These are phyloP conservation scores for Leccinum variicolor DNA, from an alignment of 768 basidiomycete genomes.

Conservation along the genomic window DNA sequence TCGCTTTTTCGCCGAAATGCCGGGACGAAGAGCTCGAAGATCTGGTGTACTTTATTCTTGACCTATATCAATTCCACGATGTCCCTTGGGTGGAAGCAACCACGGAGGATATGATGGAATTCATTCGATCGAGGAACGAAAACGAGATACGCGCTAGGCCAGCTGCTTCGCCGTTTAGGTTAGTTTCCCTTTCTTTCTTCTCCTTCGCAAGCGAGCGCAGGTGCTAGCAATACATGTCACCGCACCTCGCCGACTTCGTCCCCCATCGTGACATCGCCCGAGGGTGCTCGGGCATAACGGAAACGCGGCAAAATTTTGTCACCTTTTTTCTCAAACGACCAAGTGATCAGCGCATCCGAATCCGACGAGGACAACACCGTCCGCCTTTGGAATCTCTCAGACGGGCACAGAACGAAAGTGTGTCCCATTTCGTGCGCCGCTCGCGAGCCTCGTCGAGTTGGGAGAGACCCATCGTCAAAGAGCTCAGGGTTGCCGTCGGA, in stretches of 20 bases:
- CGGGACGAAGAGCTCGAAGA: slow-evolving; percentile 95
- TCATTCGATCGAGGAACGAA: no score
- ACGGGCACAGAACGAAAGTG: no score
- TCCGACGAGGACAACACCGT: slow-evolving; percentile 12
- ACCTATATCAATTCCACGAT: slow-evolving; percentile 92
- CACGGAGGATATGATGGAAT: no score
- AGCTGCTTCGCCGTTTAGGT: no score
- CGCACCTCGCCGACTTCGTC: background rate
- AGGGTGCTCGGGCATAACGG: slow-evolving; percentile 13
- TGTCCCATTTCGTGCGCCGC: slow-evolving; percentile 16
- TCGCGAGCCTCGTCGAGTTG: slow-evolving; percentile 12
- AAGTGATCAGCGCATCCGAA: slow-evolving; percentile 17
- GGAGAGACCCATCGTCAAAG: slow-evolving; percentile 13
- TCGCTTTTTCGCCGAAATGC: slow-evolving; percentile 73
- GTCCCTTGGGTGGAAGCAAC: slow-evolving; percentile 39
- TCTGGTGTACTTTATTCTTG: slow-evolving; percentile 88
- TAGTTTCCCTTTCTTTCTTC: background rate
- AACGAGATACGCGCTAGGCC: no score
- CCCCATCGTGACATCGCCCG: background rate
- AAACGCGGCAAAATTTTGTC: slow-evolving; percentile 12
- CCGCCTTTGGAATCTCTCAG: slow-evolving; percentile 11
- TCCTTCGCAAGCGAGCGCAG: background rate
- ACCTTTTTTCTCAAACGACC: slow-evolving; percentile 14
- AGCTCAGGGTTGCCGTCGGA: slow-evolving; percentile 13
- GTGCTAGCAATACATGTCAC: slow-evolving; percentile 3